Evolutionary conservation across 805 yeast species (phyloP).

Genomic region (Wickerhamiella hasegawae): DNA sequence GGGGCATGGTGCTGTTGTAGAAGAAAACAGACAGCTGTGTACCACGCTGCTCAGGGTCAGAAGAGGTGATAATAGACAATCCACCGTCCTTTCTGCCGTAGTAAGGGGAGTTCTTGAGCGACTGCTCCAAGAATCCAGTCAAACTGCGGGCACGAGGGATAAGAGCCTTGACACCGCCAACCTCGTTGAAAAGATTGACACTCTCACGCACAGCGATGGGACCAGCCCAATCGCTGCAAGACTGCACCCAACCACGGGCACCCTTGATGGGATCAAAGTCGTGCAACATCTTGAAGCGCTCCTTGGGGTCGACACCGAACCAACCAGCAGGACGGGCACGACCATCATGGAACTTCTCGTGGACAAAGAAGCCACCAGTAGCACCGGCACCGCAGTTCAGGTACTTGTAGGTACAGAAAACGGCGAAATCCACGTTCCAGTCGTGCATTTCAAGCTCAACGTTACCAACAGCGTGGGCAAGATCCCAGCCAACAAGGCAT

Average conservation of each 20-base stretch:
- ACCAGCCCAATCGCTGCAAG: constrained; percentile 80
- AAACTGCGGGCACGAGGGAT: constrained; percentile 40
- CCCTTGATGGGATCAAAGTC: constrained; percentile 65
- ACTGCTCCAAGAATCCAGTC: constrained; percentile 38
- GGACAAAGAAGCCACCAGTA: constrained; percentile 72
- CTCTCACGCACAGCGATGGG: constrained; percentile 59
- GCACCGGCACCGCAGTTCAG: constrained; percentile 89
- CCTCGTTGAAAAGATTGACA: constrained; percentile 38
- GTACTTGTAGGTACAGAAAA: constrained; percentile 88
- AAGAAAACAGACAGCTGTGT: constrained; percentile 70
- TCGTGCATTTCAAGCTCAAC: constrained; percentile 62
- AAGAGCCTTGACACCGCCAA: constrained; percentile 47
- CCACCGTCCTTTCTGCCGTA: constrained; percentile 25
- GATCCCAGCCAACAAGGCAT: constrained; percentile 67
- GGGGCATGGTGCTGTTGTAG: constrained; percentile 41
- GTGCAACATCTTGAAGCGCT: constrained; percentile 68
- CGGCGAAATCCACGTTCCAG: constrained; percentile 88
- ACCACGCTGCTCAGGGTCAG: constrained; percentile 44
- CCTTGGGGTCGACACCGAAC: constrained; percentile 78
- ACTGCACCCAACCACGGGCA: constrained; percentile 78
- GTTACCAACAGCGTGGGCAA: constrained; percentile 91
- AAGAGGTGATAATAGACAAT: constrained; percentile 65
- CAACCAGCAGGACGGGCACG: constrained; percentile 79
- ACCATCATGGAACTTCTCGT: constrained; percentile 29
- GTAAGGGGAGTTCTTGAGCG: constrained; percentile 31